A percentile compares a stretch with the other conserved stretches of the same genome.
These are phyloP conservation scores for Henckelia pumila DNA, from an alignment of 257 asterid genomes.

Conservation along the genomic window DNA sequence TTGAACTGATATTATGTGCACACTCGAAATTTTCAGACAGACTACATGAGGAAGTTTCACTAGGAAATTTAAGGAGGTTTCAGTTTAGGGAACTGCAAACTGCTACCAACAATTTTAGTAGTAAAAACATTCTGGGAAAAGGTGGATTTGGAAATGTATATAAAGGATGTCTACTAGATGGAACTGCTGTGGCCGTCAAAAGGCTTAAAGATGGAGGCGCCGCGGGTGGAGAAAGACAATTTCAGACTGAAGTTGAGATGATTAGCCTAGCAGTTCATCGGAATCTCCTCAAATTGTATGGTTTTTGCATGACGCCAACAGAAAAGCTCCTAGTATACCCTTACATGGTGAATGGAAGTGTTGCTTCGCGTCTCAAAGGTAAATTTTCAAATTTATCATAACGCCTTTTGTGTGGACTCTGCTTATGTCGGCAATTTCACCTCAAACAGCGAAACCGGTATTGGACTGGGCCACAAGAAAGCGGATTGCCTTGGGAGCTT, in stretches of 20 bases:
- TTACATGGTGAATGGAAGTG: constrained; percentile 93
- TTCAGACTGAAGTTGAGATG: constrained; percentile 94
- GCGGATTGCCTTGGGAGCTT: constrained; percentile 87
- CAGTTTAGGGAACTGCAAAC: constrained; percentile 76
- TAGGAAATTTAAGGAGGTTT: constrained; percentile 83
- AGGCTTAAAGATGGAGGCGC: constrained; percentile 85
- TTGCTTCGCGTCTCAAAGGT: constrained; percentile 98
- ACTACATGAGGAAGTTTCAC: constrained; percentile 68
- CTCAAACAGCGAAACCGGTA: constrained; percentile 66
- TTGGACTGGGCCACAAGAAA: constrained; percentile 90
- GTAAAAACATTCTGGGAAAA: constrained; percentile 79
- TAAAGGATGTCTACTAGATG: constrained; percentile 72
- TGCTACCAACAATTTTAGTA: constrained; percentile 84
- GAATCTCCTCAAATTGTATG: constrained; percentile 77
- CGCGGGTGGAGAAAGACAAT: constrained; percentile 78
- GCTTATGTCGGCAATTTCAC: background rate
- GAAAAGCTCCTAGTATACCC: constrained; percentile 93
- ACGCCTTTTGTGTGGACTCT: background rate
- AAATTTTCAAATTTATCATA: background rate
- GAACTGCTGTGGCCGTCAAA: constrained; percentile 89
- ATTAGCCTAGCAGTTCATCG: constrained; percentile 95
- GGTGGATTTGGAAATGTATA: constrained; percentile 96
- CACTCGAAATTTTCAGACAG: constrained; percentile 42
- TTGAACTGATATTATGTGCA: constrained; percentile 14
- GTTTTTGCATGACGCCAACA: constrained; percentile 80